Base-by-base conservation (phyloP, 176 grass and related monocot species). In the Pontederia paniculata region DNA sequence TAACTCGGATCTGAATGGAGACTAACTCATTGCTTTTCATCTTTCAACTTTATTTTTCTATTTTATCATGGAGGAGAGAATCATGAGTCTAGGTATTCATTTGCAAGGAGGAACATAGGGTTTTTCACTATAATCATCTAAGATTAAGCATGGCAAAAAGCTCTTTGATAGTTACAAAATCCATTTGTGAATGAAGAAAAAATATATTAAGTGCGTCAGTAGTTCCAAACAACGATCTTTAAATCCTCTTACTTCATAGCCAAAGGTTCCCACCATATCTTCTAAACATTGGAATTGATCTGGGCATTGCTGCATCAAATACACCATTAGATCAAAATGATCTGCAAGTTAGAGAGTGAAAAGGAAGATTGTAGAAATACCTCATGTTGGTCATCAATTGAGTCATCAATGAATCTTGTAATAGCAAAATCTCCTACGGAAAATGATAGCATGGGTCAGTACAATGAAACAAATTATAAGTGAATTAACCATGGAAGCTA, bases 161-260 rank as follows among this genome's bases (percentile, higher is more conserved):
- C 7, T 5, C 28, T 37, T 37, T 6, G 3, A 37, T 2, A 37
- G 7, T 37, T 37, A 37, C 28, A 37, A 37, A 37, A 37, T 2
- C 7, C 28, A 37, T 37, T 37, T 5, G 1, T 41, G 41, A 59
- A 25, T 28, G 20, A 42, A 59, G 15, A 43, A 13, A 5, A 59
- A 59, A 28, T 59, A 59, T 28, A 59, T 9, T 22, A 22, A 18
- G 23, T 15, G 3, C 28, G n/a, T 42, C n/a, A n/a, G 9, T 16
- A 58, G 14, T 17, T 53, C 50, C 9, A 8, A 53, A 15, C 9
- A 59, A 59, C 16, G 12, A 10, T 59, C 15, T 37, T 28, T 42
- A 59, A 58, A 58, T n/a, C 0, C 41, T 59, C 56, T 59, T 37
- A 59, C 56, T 28, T 59, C 56, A 17, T 59, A 59, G 31, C 56